Evolutionary conservation across 1,284 basidiomycete genomes (phyloP).

Genomic region (Cryptococcus jaspeensis): DNA sequence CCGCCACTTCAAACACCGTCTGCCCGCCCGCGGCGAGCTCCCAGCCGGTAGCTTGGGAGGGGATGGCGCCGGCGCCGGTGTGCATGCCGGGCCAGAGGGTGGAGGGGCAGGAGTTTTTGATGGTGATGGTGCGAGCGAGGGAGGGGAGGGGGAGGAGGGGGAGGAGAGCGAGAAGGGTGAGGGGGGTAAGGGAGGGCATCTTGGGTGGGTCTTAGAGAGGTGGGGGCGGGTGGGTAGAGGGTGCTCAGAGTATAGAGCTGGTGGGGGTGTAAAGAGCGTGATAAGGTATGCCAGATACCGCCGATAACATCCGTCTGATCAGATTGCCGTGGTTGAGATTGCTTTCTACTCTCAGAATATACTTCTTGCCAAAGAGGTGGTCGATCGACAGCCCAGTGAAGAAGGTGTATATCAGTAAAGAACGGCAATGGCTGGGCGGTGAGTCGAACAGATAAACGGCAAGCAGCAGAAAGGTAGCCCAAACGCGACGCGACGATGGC

Average conservation of each 20-base stretch:
- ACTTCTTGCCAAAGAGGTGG: no score
- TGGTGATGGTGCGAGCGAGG: constrained; percentile 25
- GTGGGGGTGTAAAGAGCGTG: background rate
- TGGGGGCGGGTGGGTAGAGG: constrained; percentile 3
- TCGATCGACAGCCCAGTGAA: no score
- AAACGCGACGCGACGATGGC: no score
- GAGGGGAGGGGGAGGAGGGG: constrained; percentile 1
- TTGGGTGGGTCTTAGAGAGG: constrained; percentile 1
- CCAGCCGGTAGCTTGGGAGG: constrained; percentile 31
- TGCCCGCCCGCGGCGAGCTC: constrained; percentile 14
- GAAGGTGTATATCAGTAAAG: no score
- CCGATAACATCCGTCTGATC: no score
- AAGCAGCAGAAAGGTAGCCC: no score
- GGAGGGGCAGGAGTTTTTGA: constrained; percentile 24
- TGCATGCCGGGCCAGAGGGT: constrained; percentile 33
- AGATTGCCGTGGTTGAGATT: no score
- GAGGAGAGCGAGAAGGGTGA: background rate
- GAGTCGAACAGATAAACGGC: no score
- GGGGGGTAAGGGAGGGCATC: background rate
- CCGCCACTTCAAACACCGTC: constrained; percentile 20
- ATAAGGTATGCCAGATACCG: background rate
- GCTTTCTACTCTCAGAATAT: no score
- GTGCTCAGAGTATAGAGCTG: background rate
- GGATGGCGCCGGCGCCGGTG: constrained; percentile 12
- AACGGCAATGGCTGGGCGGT: no score